phyloP scores from a whole-genome alignment of 2,329 filamentous ascomycete species.

The Xylariaceae sp. region DNA sequence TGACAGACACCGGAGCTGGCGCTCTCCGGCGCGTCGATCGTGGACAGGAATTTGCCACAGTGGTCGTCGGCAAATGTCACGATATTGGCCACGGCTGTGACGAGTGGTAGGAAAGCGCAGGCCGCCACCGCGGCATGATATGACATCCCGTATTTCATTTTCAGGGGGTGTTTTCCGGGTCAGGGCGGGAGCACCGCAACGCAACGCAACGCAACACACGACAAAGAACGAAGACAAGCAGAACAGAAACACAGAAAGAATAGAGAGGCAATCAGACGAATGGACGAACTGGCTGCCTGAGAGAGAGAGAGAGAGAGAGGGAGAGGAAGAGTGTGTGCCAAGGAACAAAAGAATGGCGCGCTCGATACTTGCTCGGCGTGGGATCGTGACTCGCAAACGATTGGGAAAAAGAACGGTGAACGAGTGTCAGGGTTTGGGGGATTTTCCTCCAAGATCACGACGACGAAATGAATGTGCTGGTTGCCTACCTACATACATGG shows the following conservation, averaged over 20 bases:
- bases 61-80: constrained; percentile 5
- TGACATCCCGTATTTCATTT: background rate
- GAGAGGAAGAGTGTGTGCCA: background rate
- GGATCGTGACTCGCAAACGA: background rate
- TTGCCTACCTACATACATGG: background rate
- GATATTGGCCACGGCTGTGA: background rate
- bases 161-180: background rate
- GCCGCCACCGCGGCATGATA: background rate
- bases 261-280: no score
- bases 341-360: background rate
- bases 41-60: background rate
- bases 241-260: no score
- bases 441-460: background rate
- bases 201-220: background rate
- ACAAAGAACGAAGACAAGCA: background rate
- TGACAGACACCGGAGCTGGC: constrained; percentile 11
- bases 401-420: background rate
- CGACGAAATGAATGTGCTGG: background rate
- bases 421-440: background rate
- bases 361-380: background rate
- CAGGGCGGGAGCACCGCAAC: no score
- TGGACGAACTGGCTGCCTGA: no score
- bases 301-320: background rate
- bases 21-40: constrained; percentile 2
- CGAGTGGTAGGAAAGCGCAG: constrained; percentile 5